These are phyloP conservation scores for Vitis hybrid DNA, from an alignment of 177 flowering plant species.

Conservation along the genomic window DNA sequence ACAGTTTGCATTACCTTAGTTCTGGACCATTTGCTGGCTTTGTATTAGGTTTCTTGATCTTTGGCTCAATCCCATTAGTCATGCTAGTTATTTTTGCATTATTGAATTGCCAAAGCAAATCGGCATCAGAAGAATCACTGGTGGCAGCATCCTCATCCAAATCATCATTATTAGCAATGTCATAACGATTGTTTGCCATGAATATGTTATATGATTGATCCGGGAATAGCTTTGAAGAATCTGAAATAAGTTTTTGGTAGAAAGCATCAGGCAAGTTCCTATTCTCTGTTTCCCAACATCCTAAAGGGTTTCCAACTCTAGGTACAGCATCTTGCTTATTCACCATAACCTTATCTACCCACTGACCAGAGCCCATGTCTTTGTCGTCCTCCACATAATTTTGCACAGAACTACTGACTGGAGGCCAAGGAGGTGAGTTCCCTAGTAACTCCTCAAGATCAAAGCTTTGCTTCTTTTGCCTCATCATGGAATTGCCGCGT, in stretches of 20 bases:
- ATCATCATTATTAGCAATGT: slow-evolving; percentile 48
- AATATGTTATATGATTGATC: slow-evolving; percentile 50
- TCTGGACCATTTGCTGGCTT: slow-evolving; percentile 60
- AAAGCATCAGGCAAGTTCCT: slow-evolving; percentile 42
- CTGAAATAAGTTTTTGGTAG: slow-evolving; percentile 59
- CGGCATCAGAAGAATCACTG: slow-evolving; percentile 91
- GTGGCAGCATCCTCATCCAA: slow-evolving; percentile 86
- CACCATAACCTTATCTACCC: slow-evolving; percentile 98
- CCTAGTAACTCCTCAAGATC: slow-evolving; percentile 70
- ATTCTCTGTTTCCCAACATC: slow-evolving; percentile 56
- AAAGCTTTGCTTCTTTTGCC: slow-evolving; percentile 59
- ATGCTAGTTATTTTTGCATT: slow-evolving; percentile 48
- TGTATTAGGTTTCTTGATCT: slow-evolving; percentile 43
- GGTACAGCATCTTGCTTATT: slow-evolving; percentile 63
- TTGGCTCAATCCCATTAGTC: slow-evolving; percentile 44
- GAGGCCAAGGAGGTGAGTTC: slow-evolving; percentile 83
- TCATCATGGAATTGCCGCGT: slow-evolving; percentile 33
- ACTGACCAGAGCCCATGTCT: slow-evolving; percentile 63
- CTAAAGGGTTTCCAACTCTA: slow-evolving; percentile 35
- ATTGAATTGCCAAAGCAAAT: slow-evolving; percentile 83
- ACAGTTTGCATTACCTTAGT: slow-evolving; percentile 42
- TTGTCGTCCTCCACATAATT: slow-evolving; percentile 55
- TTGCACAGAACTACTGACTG: slow-evolving; percentile 40
- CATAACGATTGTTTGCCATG: slow-evolving; percentile 41
- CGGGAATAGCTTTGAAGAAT: slow-evolving; percentile 45